phyloP scores from a whole-genome alignment of 169 alveolate genomes.

The Eimeria necatrix region DNA sequence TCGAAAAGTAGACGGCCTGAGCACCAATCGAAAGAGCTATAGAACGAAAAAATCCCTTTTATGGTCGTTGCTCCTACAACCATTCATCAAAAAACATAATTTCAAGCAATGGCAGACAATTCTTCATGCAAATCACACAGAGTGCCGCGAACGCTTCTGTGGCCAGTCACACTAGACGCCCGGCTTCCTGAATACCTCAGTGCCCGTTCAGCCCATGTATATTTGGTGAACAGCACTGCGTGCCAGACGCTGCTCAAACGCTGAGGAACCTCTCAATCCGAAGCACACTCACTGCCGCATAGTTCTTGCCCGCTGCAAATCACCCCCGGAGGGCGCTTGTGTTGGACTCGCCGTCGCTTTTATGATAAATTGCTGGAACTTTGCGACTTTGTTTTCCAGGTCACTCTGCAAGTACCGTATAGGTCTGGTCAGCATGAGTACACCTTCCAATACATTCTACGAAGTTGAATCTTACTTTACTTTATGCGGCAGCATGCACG shows the following conservation, averaged over 20 bases:
- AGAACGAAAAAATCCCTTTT: no score
- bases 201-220: neutral
- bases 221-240: neutral
- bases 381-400: constrained; percentile 87
- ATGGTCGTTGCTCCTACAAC: no score
- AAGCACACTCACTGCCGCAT: constrained; percentile 61
- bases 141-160: no score
- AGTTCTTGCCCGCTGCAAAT: constrained; percentile 48
- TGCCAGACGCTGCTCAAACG: neutral
- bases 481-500: no score
- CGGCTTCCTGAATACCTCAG: neutral
- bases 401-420: constrained; percentile 80
- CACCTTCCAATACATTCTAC: neutral
- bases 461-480: neutral
- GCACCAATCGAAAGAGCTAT: neutral
- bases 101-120: no score
- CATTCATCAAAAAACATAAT: no score
- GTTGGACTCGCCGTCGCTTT: constrained; percentile 83
- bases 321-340: constrained; percentile 13
- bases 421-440: neutral
- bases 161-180: neutral
- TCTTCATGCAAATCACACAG: no score
- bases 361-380: constrained; percentile 87
- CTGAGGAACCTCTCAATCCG: neutral
- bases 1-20: constrained; percentile 70